phyloP scores from a whole-genome alignment of 768 basidiomycete genomes.

The Lentinula edodes region DNA sequence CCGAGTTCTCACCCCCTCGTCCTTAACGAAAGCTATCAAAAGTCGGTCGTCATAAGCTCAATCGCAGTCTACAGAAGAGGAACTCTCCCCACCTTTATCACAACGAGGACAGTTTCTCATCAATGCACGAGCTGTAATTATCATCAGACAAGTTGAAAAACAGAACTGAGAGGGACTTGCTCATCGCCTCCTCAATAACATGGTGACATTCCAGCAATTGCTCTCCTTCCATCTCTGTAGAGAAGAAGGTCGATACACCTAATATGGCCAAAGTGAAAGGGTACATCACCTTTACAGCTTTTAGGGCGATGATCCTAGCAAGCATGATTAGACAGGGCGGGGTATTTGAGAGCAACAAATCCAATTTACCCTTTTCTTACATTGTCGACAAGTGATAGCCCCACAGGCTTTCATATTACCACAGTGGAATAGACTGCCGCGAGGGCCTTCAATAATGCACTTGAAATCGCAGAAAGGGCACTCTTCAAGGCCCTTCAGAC shows the following conservation, averaged over 20 bases:
- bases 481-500: conserved; percentile 75
- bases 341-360: background rate
- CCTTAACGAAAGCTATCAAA: conserved; percentile 71
- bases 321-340: background rate
- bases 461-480: conserved; percentile 91
- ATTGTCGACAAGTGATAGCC: conserved; percentile 71
- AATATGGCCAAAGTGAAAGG: background rate
- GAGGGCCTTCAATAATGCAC: conserved; percentile 57
- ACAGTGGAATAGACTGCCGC: conserved; percentile 37
- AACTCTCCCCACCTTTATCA: conserved; percentile 52
- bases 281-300: conserved; percentile 61
- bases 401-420: conserved; percentile 59
- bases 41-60: background rate
- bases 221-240: conserved; percentile 67
- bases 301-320: conserved; percentile 75
- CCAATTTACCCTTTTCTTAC: conserved; percentile 59
- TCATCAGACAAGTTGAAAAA: background rate
- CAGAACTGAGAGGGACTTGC: conserved; percentile 30
- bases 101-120: conserved; percentile 89
- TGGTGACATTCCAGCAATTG: conserved; percentile 67
- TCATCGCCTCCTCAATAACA: conserved; percentile 93
- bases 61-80: conserved; percentile 1
- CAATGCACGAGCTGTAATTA: conserved; percentile 58
- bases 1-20: conserved; percentile 58
- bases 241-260: conserved; percentile 2